Conservation (phyloP, 306 rosid species). For the Castanea crenata region DNA sequence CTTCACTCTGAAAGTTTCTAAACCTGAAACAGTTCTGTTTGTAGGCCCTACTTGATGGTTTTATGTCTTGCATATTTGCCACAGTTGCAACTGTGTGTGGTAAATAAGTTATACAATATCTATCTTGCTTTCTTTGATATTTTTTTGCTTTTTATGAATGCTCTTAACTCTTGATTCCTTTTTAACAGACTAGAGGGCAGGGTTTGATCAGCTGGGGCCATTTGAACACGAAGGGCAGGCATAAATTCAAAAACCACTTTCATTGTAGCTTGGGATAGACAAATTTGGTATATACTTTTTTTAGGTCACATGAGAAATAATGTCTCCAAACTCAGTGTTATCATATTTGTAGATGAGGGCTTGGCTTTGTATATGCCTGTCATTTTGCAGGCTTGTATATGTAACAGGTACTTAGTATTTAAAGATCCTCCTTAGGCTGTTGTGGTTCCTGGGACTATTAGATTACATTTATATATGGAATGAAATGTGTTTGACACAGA, state of each 20-base stretch:
- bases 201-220: background rate
- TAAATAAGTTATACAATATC: background rate
- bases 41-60: background rate
- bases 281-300: constrained; percentile 11
- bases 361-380: constrained; percentile 9
- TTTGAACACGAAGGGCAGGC: constrained; percentile 2
- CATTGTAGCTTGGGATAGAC: constrained; percentile 11
- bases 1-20: background rate
- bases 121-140: background rate
- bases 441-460: background rate
- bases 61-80: background rate
- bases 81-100: background rate
- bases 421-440: background rate
- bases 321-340: background rate
- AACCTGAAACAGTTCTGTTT: background rate
- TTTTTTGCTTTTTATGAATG: background rate
- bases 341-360: constrained; percentile 24
- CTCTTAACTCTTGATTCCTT: background rate
- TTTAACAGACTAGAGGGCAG: background rate
- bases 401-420: background rate
- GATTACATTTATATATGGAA: background rate
- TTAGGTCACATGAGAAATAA: constrained; percentile 15
- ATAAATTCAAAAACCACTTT: constrained; percentile 30
- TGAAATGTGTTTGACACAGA: no score
- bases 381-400: constrained; percentile 31